Evolutionary conservation across 805 yeast genomes (phyloP), one percentile per base, ranked within the genome.

Genomic region (Brettanomyces bruxellensis): DNA sequence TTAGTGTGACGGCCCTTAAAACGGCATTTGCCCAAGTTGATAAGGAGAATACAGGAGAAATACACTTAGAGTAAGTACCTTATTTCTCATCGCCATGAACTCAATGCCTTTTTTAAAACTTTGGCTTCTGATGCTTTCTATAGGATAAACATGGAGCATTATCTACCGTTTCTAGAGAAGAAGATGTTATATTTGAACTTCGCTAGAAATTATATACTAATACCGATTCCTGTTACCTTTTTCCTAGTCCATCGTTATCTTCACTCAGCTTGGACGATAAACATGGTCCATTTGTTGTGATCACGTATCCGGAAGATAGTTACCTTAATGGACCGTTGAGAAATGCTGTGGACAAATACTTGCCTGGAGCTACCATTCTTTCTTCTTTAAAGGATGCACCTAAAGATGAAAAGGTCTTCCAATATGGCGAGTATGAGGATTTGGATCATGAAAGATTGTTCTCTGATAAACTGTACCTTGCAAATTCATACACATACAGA

Each of bases 341-440:
- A 4, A 45, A 57, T 18, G 74, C 79, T 1, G 61, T 73, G 43
- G 37, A 52, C 8, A 59, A 49, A 23, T 41, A 50, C 39, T n/a
- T 56, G 24, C 37, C 46, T 1, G 24, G 36, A 7, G 5, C 36
- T 9, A 32, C 30, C 13, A 24, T 59, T n/a, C 44, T 45, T 25
- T 25, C 14, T n/a, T 18, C 38, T 3, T 41, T 58, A 13, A 41
- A 39, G 5, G 41, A 34, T 5, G 44, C 48, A 3, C 51, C 54
- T 6, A 38, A 48, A 3, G 50, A 50, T 2, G 49, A 49, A 0
- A 76, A 71, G 50, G 62, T 78, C 0, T 80, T 86, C 55, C 96
- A 88, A 49, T 89, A 79, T 61, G 90, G 88, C 18, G 98, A 91
- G 46, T 91, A 91, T 61, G 99, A 91, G 60, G 88, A 85, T 42